Base-by-base conservation (phyloP, 139 green algal genomes). In the Nannochloris sp. region DNA sequence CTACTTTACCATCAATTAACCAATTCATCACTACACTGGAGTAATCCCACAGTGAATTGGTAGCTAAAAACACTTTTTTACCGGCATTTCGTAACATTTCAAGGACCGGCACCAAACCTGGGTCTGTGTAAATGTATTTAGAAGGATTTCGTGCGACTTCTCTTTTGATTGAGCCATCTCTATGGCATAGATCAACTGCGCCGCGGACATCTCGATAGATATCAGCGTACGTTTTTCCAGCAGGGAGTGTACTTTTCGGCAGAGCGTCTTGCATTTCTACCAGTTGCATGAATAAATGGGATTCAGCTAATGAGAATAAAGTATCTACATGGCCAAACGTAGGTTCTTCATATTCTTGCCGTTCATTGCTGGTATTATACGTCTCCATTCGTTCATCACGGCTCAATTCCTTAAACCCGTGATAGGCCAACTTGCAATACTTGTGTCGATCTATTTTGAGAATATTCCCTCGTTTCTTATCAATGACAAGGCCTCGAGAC, bases 1-100 rank as follows among this genome's bases (percentile, higher is more conserved):
- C 72, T 19, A 66, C 64, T 8, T 68, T 71, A n/a, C 70, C 71
- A 31, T 32, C 38, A 14, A 91, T 34, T 25, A 96, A 66, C 65
- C 84, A 96, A 77, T 97, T 97, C 93, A 99, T 99, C 24, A 97
- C 91, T n/a, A 99, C 87, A 65, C 95, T 81, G 12, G 92, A 96
- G 89, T 97, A 97, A 81, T 98, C 92, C 86, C 86, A 97, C 70
- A 97, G 71, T 31, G 62, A 83, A 84, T 99, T 99, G 67, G 92
- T 99, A 57, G 91, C 88, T 44, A 99, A 72, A 75, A 97, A 99
- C 53, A 93, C 59, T 57, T 81, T 74, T n/a, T 82, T 75, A 1
- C 89, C 89, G 25, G 55, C 73, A 6, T 48, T 34, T 3, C 83
- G 74, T 56, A 95, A 66, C 77, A 82, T 90, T 13, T 89, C 65